Conservation (phyloP, 257 asterid genomes). For the Jacaranda mimosifolia region DNA sequence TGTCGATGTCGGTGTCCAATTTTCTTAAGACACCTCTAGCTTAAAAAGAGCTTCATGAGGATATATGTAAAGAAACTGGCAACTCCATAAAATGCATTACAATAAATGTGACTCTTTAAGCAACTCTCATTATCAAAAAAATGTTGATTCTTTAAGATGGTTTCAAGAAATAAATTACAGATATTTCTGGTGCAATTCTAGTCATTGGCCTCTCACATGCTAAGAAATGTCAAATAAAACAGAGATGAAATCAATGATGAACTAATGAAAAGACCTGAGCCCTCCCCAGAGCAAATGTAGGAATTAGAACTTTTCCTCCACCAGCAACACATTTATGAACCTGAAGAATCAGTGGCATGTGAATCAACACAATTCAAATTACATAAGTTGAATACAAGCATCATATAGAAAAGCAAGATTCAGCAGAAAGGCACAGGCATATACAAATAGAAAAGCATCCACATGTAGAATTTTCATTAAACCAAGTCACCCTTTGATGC, state of each 20-base stretch:
- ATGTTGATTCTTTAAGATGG: constrained; percentile 20
- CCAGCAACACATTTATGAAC: constrained; percentile 84
- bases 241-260: background rate
- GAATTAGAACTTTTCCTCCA: constrained; percentile 96
- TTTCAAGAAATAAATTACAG: constrained; percentile 5
- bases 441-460: constrained; percentile 18
- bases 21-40: background rate
- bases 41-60: background rate
- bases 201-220: constrained; percentile 19
- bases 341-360: constrained; percentile 43
- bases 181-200: constrained; percentile 3
- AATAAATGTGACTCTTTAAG: background rate
- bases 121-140: background rate
- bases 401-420: constrained; percentile 20
- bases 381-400: constrained; percentile 6
- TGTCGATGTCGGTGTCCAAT: background rate
- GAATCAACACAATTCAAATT: background rate
- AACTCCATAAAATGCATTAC: constrained; percentile 6
- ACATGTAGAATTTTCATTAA: background rate
- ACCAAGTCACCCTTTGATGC: background rate
- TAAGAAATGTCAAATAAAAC: constrained; percentile 26
- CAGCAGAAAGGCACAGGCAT: background rate
- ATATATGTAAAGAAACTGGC: background rate
- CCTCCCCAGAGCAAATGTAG: constrained; percentile 92
- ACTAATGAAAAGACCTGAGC: constrained; percentile 71